Evolutionary conservation across 257 asterid genomes (phyloP).

Genomic region (Przewalskia tangutica): DNA sequence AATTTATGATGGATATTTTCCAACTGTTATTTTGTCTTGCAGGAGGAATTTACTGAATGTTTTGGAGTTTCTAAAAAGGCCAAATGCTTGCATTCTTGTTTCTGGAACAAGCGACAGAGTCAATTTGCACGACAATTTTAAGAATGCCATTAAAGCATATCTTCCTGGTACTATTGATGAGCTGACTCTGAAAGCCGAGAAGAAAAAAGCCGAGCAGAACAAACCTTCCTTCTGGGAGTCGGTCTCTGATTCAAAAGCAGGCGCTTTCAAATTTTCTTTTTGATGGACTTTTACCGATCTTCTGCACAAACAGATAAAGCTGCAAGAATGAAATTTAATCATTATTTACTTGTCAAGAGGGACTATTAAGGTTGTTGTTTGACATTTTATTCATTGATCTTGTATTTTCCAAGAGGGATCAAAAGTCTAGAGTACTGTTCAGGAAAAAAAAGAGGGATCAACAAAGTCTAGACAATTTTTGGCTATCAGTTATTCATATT

Average conservation of each 20-base stretch:
- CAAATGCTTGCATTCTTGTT: slow-evolving; percentile 79
- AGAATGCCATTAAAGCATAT: slow-evolving; percentile 50
- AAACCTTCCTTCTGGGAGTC: slow-evolving; percentile 86
- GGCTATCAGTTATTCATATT: background rate
- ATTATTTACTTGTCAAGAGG: background rate
- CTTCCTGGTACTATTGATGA: slow-evolving; percentile 67
- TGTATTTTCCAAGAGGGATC: background rate
- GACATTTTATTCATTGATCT: background rate
- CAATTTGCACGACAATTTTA: slow-evolving; percentile 62
- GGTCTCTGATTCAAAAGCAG: slow-evolving; percentile 65
- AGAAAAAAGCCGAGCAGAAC: slow-evolving; percentile 40
- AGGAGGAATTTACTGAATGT: slow-evolving; percentile 87
- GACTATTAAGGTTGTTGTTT: background rate
- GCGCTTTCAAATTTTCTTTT: slow-evolving; percentile 83
- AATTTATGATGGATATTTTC: background rate
- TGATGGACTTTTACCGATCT: slow-evolving; percentile 6
- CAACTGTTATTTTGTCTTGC: slow-evolving; percentile 13
- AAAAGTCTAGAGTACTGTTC: background rate
- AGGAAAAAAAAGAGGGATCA: background rate
- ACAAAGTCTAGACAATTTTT: background rate
- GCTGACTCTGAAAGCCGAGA: slow-evolving; percentile 43
- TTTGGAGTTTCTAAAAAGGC: slow-evolving; percentile 72
- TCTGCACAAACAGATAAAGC: background rate
- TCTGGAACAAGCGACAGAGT: slow-evolving; percentile 89
- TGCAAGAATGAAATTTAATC: background rate